A percentile compares a stretch with the other conserved stretches of the same genome.
These are phyloP conservation scores for Globisporangium alternatum DNA, from an alignment of 352 stramenopile genomes.

Conservation along the genomic window DNA sequence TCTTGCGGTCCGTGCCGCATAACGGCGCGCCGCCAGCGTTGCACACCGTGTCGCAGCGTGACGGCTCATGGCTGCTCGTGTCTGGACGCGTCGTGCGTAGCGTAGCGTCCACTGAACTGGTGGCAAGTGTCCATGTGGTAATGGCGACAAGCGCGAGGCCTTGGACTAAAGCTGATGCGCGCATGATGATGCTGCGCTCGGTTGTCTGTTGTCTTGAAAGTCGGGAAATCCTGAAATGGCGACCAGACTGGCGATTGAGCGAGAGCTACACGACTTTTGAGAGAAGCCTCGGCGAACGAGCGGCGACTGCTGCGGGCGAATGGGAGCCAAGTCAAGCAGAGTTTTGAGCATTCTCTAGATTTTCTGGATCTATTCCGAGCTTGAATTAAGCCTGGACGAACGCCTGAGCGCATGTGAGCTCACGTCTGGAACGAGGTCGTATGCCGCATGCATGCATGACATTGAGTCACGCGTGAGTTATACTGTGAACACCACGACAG, in stretches of 20 bases:
- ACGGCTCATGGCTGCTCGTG: background rate
- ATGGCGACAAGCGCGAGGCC: background rate
- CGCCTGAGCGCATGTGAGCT: too few relatives aligned
- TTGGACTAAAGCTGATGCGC: background rate
- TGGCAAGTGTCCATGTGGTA: background rate
- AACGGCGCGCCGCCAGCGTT: conserved; percentile 7
- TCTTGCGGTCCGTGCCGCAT: conserved; percentile 27
- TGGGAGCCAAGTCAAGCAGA: background rate
- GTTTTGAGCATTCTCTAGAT: too few relatives aligned
- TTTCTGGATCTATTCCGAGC: background rate
- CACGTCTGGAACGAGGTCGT: background rate
- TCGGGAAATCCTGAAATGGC: background rate
- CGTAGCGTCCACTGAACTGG: background rate
- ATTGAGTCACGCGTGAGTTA: too few relatives aligned
- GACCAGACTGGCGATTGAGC: background rate
- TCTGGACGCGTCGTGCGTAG: background rate
- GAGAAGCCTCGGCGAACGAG: background rate
- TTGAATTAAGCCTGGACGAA: background rate
- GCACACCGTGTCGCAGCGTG: conserved; percentile 8
- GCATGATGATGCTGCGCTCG: background rate
- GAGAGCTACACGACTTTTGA: background rate
- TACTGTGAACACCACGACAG: too few relatives aligned
- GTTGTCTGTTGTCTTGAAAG: background rate
- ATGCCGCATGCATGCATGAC: background rate
- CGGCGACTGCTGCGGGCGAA: background rate